Evolutionary conservation across 192 early-diverging fungal species (phyloP).

Genomic region (Backusella tuberculispora): DNA sequence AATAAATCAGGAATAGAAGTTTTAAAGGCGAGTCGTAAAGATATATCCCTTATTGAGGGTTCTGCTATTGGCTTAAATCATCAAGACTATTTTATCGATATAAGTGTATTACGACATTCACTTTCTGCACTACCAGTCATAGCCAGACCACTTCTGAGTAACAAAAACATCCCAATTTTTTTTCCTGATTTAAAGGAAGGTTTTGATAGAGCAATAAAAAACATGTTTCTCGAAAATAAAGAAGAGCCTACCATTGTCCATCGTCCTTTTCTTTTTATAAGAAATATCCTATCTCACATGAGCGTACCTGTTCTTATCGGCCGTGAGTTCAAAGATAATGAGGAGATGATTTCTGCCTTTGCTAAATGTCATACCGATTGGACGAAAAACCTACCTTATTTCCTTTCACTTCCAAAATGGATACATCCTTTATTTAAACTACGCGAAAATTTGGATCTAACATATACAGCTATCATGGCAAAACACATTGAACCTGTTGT

Average conservation of each 20-base stretch:
- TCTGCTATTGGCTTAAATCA: constrained; percentile 17
- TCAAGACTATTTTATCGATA: constrained; percentile 16
- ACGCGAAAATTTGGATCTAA: constrained; percentile 8
- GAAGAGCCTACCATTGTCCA: no score
- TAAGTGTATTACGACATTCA: constrained; percentile 13
- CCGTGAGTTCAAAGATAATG: constrained; percentile 15
- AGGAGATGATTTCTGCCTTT: constrained; percentile 24
- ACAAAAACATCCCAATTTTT: no score
- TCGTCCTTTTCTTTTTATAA: no score
- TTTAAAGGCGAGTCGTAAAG: constrained; percentile 14
- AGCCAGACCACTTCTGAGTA: no score
- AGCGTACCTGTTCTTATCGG: constrained; percentile 33
- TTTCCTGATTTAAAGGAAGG: no score
- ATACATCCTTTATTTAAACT: constrained; percentile 2
- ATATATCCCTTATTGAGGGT: constrained; percentile 28
- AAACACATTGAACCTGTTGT: constrained; percentile 17
- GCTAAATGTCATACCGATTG: constrained; percentile 25
- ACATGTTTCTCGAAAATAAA: background rate
- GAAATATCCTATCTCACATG: constrained; percentile 27
- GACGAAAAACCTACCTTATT: background rate
- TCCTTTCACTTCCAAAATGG: constrained; percentile 8
- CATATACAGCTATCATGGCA: constrained; percentile 22
- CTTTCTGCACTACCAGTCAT: no score
- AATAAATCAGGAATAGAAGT: constrained; percentile 25
- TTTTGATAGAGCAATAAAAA: constrained; percentile 4